phyloP scores from a whole-genome alignment of 2,329 filamentous ascomycete genomes.

The Lachnellula suecica region DNA sequence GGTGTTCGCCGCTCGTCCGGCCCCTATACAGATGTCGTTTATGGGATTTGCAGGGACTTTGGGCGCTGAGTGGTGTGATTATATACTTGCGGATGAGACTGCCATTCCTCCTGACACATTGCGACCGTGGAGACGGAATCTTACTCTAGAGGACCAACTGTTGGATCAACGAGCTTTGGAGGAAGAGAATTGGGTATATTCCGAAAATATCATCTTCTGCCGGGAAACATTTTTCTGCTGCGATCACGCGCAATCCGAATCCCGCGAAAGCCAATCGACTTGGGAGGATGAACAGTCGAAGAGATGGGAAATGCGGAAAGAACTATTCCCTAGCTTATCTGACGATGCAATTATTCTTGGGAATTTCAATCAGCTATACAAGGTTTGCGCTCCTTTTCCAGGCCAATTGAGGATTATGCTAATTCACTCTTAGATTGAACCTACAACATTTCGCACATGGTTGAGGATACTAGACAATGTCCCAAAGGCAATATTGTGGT shows the following conservation, averaged over 20 bases:
- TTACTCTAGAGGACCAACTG: slow-evolving; percentile 68
- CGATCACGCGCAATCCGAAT: slow-evolving; percentile 86
- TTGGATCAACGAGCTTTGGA: slow-evolving; percentile 62
- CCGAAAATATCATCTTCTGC: slow-evolving; percentile 94
- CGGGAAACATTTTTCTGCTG: slow-evolving; percentile 97
- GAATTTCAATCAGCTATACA: slow-evolving; percentile 99
- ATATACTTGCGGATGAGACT: slow-evolving; percentile 85
- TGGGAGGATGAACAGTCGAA: slow-evolving; percentile 83
- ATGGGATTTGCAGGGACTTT: slow-evolving; percentile 98
- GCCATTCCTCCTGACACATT: slow-evolving; percentile 82
- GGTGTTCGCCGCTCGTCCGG: slow-evolving; percentile 90
- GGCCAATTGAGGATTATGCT: neutral
- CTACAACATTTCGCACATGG: slow-evolving; percentile 94
- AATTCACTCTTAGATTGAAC: slow-evolving; percentile 71
- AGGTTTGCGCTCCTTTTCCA: slow-evolving; percentile 55
- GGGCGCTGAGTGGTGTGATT: slow-evolving; percentile 98
- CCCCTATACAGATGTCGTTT: slow-evolving; percentile 98
- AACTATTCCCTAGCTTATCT: slow-evolving; percentile 79
- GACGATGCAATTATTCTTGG: slow-evolving; percentile 89
- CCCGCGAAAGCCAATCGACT: slow-evolving; percentile 65
- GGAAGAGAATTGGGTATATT: slow-evolving; percentile 85
- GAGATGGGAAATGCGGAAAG: slow-evolving; percentile 90
- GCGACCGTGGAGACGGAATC: slow-evolving; percentile 74
- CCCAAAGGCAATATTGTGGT: slow-evolving; percentile 89
- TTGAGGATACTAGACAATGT: slow-evolving; percentile 82